Conservation (phyloP, 2,329 filamentous ascomycete genomes). For the Penicillium capsulatum region DNA sequence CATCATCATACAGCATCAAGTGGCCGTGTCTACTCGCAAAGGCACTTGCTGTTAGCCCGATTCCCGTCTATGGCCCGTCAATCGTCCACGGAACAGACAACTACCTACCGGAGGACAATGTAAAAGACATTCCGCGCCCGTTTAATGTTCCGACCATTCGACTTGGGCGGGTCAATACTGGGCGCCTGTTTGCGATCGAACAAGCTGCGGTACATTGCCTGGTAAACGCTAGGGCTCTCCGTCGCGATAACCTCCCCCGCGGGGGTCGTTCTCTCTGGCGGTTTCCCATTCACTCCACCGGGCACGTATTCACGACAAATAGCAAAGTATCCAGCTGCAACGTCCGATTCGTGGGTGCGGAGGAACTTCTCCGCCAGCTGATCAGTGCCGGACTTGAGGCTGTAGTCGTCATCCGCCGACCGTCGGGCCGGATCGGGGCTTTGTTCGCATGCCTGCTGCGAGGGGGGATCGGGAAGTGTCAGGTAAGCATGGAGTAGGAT, state of each 20-base stretch:
- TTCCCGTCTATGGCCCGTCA: background rate
- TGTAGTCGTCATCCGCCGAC: constrained; percentile 61
- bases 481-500: constrained; percentile 65
- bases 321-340: constrained; percentile 89
- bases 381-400: constrained; percentile 59
- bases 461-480: constrained; percentile 53
- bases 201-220: constrained; percentile 94
- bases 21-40: constrained; percentile 68
- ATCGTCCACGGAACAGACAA: constrained; percentile 1
- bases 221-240: constrained; percentile 90
- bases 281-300: constrained; percentile 86
- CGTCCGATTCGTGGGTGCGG: constrained; percentile 63
- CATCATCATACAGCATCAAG: constrained; percentile 95
- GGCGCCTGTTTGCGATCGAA: constrained; percentile 73
- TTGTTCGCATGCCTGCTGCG: constrained; percentile 37
- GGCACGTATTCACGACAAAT: constrained; percentile 90
- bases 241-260: constrained; percentile 71
- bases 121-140: constrained; percentile 86
- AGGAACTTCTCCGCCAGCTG: constrained; percentile 59
- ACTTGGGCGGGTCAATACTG: constrained; percentile 51
- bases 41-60: constrained; percentile 15
- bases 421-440: constrained; percentile 40
- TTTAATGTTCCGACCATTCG: constrained; percentile 48
- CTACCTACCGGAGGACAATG: constrained; percentile 72
- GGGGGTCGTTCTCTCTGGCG: constrained; percentile 78